Conservation (phyloP, 1,284 basidiomycete genomes). For the Apiotrichum mycotoxinovorans region DNA sequence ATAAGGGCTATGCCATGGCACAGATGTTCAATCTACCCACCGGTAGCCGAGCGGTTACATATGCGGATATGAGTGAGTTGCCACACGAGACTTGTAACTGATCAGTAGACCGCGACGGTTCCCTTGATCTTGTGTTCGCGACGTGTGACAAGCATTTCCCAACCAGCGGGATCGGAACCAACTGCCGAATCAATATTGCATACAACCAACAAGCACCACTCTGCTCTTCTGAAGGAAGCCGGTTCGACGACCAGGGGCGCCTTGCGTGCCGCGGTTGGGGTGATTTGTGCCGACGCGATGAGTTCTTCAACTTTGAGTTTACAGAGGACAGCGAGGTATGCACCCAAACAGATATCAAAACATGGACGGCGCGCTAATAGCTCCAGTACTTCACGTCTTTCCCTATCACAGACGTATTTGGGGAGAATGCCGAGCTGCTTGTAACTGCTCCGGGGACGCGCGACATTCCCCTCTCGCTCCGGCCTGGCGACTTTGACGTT, state of each 20-base stretch:
- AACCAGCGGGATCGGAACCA: conserved; percentile 63
- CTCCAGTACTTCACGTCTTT: conserved; percentile 65
- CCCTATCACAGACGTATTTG: conserved; percentile 62
- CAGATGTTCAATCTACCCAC: conserved; percentile 67
- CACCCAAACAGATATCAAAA: conserved; percentile 5
- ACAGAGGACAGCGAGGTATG: conserved; percentile 60
- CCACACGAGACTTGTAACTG: background rate
- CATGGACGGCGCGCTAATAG: background rate
- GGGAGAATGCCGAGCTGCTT: conserved; percentile 56
- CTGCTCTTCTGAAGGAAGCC: conserved; percentile 54
- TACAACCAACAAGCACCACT: conserved; percentile 89
- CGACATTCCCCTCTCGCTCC: conserved; percentile 69
- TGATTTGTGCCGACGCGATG: conserved; percentile 76
- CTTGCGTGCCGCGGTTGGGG: conserved; percentile 68
- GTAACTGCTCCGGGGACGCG: conserved; percentile 56
- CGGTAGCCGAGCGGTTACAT: conserved; percentile 75
- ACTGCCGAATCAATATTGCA: conserved; percentile 83
- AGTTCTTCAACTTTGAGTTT: conserved; percentile 74
- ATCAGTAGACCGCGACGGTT: conserved; percentile 80
- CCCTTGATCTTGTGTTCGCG: conserved; percentile 89
- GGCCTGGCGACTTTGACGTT: conserved; percentile 84
- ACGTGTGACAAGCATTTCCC: conserved; percentile 71
- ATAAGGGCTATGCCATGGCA: conserved; percentile 67
- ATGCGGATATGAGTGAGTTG: conserved; percentile 81
- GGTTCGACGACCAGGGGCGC: conserved; percentile 18